These are phyloP conservation scores for Henckelia pumila DNA, from an alignment of 257 asterid species.

Conservation along the genomic window DNA sequence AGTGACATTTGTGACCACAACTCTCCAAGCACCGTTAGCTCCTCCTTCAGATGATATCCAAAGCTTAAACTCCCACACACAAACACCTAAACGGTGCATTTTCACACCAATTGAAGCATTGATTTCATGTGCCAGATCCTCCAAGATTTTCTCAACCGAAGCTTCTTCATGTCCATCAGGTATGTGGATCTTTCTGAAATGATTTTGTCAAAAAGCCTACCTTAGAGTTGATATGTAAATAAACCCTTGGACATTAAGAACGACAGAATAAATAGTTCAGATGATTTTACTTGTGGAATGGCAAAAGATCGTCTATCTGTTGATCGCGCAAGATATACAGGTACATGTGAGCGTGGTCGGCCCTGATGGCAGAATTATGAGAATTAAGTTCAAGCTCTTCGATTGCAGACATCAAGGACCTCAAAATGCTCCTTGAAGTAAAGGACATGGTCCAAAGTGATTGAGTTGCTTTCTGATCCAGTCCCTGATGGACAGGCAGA, in stretches of 20 bases:
- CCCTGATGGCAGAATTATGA: conserved; percentile 75
- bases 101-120: conserved; percentile 76
- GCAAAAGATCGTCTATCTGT: conserved; percentile 77
- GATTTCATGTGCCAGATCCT: conserved; percentile 66
- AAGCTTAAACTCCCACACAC: conserved; percentile 95
- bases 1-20: conserved; percentile 79
- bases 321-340: conserved; percentile 83
- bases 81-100: conserved; percentile 93
- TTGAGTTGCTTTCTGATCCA: conserved; percentile 50
- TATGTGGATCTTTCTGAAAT: conserved; percentile 57
- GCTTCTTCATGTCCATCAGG: conserved; percentile 58
- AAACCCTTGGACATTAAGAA: conserved; percentile 12
- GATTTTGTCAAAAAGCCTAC: conserved; percentile 22
- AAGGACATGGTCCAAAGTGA: conserved; percentile 64
- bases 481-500: conserved; percentile 52
- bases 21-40: conserved; percentile 98
- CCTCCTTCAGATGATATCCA: conserved; percentile 88
- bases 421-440: conserved; percentile 90
- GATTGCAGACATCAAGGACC: conserved; percentile 86
- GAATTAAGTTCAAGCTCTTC: conserved; percentile 96
- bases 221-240: conserved; percentile 5
- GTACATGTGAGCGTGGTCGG: conserved; percentile 97
- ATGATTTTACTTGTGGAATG: conserved; percentile 66
- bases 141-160: conserved; percentile 61
- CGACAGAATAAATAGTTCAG: conserved; percentile 14